A percentile compares a stretch with the other conserved stretches of the same genome.
phyloP scores from a whole-genome alignment of 2,329 filamentous ascomycete genomes.

The Trichophyton equinum region DNA sequence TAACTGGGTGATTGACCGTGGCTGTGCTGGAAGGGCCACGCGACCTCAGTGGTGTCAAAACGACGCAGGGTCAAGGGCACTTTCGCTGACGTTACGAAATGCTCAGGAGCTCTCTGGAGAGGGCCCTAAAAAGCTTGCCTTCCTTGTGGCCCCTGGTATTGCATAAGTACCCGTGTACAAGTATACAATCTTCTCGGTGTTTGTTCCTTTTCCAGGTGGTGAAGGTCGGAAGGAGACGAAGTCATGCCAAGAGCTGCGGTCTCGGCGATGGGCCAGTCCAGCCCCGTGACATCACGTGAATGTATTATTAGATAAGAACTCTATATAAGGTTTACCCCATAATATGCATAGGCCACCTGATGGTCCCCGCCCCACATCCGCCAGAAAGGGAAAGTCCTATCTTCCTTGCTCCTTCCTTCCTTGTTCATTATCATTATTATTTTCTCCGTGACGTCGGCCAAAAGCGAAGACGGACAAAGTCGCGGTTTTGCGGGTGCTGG shows the following conservation, averaged over 20 bases:
- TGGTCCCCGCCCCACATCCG: background rate
- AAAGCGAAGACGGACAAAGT: too few relatives aligned
- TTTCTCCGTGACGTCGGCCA: background rate
- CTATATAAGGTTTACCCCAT: background rate
- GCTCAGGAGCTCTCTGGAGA: background rate
- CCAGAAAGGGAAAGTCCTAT: background rate
- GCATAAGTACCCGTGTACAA: background rate
- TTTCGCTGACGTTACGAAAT: background rate
- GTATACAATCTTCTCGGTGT: background rate
- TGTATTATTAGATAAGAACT: background rate
- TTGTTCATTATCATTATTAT: background rate
- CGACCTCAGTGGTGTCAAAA: background rate
- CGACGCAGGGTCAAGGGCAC: background rate
- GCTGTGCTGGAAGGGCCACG: background rate
- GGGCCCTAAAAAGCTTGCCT: background rate
- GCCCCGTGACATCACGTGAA: background rate
- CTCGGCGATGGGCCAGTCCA: too few relatives aligned
- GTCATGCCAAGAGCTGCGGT: too few relatives aligned
- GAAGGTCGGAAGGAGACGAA: background rate
- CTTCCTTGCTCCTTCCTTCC: background rate
- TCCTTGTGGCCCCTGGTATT: background rate
- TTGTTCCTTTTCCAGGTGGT: background rate
- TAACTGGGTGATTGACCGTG: background rate
- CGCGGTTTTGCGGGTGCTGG: too few relatives aligned
- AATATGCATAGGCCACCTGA: background rate